These are phyloP conservation scores for Marchantia paleacea DNA, from an alignment of 225 moss, liverwort and hornwort species.

Conservation along the genomic window DNA sequence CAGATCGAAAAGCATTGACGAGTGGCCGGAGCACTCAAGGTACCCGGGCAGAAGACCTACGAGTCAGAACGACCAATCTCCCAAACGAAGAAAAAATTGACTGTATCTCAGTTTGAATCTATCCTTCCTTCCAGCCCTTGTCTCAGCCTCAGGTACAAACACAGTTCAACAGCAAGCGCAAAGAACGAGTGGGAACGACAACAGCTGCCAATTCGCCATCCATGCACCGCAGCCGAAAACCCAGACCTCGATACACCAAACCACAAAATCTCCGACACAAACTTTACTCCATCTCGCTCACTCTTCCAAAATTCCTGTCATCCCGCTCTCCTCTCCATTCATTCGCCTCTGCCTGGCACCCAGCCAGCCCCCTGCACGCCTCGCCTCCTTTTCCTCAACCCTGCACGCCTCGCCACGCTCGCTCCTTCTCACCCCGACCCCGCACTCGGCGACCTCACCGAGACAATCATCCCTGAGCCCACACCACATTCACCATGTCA, in stretches of 20 bases:
- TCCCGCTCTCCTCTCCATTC: background rate
- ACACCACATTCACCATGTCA: background rate
- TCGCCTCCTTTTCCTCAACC: background rate
- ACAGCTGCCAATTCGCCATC: constrained; percentile 10
- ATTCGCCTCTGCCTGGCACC: background rate
- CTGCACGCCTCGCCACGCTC: constrained; percentile 3
- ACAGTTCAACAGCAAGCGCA: background rate
- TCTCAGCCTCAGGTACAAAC: background rate
- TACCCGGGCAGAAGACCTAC: background rate
- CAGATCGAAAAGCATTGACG: background rate
- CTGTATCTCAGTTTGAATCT: background rate
- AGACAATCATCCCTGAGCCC: background rate
- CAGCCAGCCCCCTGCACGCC: background rate
- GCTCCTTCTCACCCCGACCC: background rate
- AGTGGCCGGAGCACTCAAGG: background rate
- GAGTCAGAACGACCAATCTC: background rate
- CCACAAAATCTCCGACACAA: background rate
- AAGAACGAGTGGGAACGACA: background rate
- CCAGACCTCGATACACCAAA: background rate
- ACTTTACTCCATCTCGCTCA: background rate
- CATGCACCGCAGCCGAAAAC: background rate
- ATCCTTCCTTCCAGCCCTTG: background rate
- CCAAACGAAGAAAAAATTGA: background rate
- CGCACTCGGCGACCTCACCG: background rate
- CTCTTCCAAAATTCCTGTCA: background rate